Evolutionary conservation across 495 filamentous ascomycete species (phyloP).

Genomic region (Hypoxylon subgilvum): DNA sequence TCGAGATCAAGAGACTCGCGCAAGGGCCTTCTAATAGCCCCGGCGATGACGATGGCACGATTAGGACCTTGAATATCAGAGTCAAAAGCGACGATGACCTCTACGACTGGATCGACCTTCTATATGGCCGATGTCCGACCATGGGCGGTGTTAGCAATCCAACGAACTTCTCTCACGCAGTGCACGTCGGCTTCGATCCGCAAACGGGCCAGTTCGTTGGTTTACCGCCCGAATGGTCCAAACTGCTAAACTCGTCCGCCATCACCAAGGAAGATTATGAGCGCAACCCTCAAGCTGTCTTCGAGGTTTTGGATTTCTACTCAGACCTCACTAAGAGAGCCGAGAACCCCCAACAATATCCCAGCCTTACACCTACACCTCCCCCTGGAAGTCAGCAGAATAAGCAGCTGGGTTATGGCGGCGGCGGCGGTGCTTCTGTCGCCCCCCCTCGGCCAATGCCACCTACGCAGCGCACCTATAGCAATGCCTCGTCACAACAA

Average conservation of each 20-base stretch:
- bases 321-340: constrained; percentile 89
- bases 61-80: constrained; percentile 81
- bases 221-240: constrained; percentile 93
- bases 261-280: constrained; percentile 98
- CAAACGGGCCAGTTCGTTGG: constrained; percentile 91
- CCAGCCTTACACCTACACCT: constrained; percentile 72
- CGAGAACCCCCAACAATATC: constrained; percentile 78
- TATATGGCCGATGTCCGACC: constrained; percentile 92
- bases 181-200: constrained; percentile 97
- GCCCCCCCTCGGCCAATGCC: constrained; percentile 80
- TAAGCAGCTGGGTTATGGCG: constrained; percentile 70
- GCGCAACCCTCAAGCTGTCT: constrained; percentile 96
- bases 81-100: constrained; percentile 94
- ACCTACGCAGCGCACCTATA: constrained; percentile 60
- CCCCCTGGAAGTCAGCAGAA: constrained; percentile 61
- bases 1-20: constrained; percentile 83
- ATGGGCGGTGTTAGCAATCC: constrained; percentile 99
- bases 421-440: constrained; percentile 65
- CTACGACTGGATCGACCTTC: constrained; percentile 97
- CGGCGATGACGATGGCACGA: constrained; percentile 73
- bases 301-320: constrained; percentile 97
- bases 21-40: constrained; percentile 66
- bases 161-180: constrained; percentile 93
- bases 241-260: constrained; percentile 89
- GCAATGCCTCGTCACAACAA: constrained; percentile 37